phyloP scores from a whole-genome alignment of 1,139 yeast species.

The Kodamaea plutei region DNA sequence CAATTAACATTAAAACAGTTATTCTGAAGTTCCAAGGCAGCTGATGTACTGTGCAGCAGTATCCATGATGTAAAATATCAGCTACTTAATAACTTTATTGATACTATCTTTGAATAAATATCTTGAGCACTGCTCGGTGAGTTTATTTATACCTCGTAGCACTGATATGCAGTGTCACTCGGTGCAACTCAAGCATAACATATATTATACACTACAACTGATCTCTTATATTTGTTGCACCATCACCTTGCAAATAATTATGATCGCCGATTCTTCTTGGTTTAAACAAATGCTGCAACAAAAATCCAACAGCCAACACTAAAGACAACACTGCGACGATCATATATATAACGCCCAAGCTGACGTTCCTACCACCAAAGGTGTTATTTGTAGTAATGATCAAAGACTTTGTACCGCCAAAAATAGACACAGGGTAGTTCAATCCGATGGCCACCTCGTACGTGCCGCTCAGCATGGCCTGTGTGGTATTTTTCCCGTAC shows the following conservation, averaged over 20 bases:
- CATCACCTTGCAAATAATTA: slow-evolving; percentile 30
- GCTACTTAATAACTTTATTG: too few relatives aligned
- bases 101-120: too few relatives aligned
- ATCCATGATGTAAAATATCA: too few relatives aligned
- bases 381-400: slow-evolving; percentile 64
- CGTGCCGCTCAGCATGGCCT: slow-evolving; percentile 50
- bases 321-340: slow-evolving; percentile 56
- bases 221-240: not conserved
- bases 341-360: slow-evolving; percentile 62
- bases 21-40: too few relatives aligned
- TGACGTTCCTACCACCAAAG: slow-evolving; percentile 68
- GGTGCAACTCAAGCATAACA: too few relatives aligned
- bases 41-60: too few relatives aligned
- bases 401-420: slow-evolving; percentile 67
- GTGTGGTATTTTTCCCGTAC: slow-evolving; percentile 54
- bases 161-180: too few relatives aligned
- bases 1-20: too few relatives aligned
- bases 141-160: too few relatives aligned
- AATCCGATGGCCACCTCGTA: slow-evolving; percentile 56
- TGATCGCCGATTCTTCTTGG: slow-evolving; percentile 47
- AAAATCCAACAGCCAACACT: slow-evolving; percentile 44
- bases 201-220: too few relatives aligned
- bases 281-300: slow-evolving; percentile 44
- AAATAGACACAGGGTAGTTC: slow-evolving; percentile 66
- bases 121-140: too few relatives aligned